phyloP scores from a whole-genome alignment of 2,329 filamentous ascomycete species.

The Verticillium nubilum region DNA sequence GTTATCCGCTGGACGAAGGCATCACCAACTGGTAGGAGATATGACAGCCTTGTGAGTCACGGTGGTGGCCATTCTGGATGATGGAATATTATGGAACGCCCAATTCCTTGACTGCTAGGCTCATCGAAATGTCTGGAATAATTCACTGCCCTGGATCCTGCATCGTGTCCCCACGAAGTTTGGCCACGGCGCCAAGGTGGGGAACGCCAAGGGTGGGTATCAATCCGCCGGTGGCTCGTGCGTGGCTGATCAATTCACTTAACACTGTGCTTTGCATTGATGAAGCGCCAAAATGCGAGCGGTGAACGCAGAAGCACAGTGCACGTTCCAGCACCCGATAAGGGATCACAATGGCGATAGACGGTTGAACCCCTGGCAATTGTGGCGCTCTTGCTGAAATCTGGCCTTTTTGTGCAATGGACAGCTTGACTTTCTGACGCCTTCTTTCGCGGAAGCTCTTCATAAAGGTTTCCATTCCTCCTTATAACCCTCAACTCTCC shows the following conservation, averaged over 20 bases:
- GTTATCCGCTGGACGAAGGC: neutral
- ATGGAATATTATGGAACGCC: neutral
- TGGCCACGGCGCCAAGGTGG: neutral
- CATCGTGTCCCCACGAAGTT: neutral
- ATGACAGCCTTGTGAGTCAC: neutral
- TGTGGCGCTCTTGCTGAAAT: conserved; percentile 34
- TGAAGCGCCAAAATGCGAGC: neutral
- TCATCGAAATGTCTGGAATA: neutral
- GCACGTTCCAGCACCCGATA: neutral
- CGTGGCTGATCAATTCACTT: neutral
- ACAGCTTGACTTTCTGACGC: conserved; percentile 38
- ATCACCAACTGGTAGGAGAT: neutral
- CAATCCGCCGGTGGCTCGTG: neutral
- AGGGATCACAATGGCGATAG: neutral
- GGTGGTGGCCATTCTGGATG: neutral
- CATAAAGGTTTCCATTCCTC: conserved; percentile 27
- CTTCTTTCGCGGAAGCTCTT: conserved; percentile 25
- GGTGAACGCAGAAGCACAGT: neutral
- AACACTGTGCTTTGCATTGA: neutral
- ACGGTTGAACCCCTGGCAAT: neutral
- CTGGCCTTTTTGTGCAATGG: conserved; percentile 43
- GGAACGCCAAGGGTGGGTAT: neutral
- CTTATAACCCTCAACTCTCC: conserved; percentile 9
- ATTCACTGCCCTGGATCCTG: neutral
- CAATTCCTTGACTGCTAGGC: neutral